Conservation (phyloP, 2,329 filamentous ascomycete genomes). For the Fusarium nanum region DNA sequence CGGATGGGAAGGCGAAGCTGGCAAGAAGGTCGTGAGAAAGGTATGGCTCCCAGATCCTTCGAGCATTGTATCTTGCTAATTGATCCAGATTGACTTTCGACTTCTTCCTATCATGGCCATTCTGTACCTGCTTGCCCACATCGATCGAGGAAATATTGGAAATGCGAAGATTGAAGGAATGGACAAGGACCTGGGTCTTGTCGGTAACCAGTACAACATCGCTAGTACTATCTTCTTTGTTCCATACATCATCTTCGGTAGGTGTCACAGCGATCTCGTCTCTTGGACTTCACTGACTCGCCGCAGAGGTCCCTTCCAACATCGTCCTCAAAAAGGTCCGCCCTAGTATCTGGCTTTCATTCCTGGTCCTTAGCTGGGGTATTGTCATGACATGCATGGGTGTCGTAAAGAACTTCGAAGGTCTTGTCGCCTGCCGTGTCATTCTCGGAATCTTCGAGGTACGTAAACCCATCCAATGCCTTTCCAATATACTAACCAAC, state of each 20-base stretch:
- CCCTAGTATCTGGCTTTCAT: conserved; percentile 52
- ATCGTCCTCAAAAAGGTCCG: conserved; percentile 51
- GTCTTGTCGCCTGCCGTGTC: conserved; percentile 59
- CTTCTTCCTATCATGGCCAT: conserved; percentile 33
- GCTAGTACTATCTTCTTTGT: conserved; percentile 63
- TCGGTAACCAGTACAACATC: conserved; percentile 65
- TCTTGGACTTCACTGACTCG: background rate
- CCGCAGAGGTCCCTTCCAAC: conserved; percentile 54
- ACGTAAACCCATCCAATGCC: rapidly evolving
- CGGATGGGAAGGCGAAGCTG: conserved; percentile 26
- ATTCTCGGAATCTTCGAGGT: conserved; percentile 56
- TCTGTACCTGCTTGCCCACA: conserved; percentile 34
- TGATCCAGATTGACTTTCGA: conserved; percentile 28
- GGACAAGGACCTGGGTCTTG: conserved; percentile 62
- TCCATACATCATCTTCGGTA: conserved; percentile 60
- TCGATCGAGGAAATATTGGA: conserved; percentile 42
- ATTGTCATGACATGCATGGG: conserved; percentile 58
- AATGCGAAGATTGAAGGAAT: conserved; percentile 48
- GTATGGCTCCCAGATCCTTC: background rate
- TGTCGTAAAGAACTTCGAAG: conserved; percentile 59
- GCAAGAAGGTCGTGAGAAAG: conserved; percentile 33
- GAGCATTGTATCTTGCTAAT: rapidly evolving
- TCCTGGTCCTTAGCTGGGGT: conserved; percentile 56
- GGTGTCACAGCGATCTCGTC: background rate
- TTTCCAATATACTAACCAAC: background rate